phyloP scores from a whole-genome alignment of 2,329 filamentous ascomycete genomes.

The Nemania sp. region DNA sequence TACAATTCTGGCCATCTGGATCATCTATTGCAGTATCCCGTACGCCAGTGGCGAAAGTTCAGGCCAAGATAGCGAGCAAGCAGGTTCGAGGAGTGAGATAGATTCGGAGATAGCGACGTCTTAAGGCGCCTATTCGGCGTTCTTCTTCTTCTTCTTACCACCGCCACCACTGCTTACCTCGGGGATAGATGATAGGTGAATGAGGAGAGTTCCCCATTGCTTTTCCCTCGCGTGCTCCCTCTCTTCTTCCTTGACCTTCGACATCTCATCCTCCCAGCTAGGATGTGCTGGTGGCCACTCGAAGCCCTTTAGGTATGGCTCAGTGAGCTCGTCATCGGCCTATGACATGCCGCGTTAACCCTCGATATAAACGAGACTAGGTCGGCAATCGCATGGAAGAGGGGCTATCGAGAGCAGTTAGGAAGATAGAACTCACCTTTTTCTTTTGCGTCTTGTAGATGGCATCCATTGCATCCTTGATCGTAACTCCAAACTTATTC shows the following conservation, averaged over 20 bases:
- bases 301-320: slow-evolving; percentile 90
- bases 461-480: slow-evolving; percentile 95
- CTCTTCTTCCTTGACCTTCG: slow-evolving; percentile 37
- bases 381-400: not conserved
- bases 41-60: slow-evolving; percentile 53
- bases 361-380: too few relatives aligned
- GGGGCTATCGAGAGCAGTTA: not conserved
- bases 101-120: slow-evolving; percentile 46
- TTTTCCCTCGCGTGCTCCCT: slow-evolving; percentile 75
- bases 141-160: slow-evolving; percentile 78
- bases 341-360: slow-evolving; percentile 53
- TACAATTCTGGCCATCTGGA: slow-evolving; percentile 45
- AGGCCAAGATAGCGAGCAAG: slow-evolving; percentile 47
- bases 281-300: slow-evolving; percentile 74
- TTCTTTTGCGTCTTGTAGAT: slow-evolving; percentile 98
- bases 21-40: slow-evolving; percentile 60
- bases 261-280: slow-evolving; percentile 37
- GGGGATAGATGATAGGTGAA: slow-evolving; percentile 86
- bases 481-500: slow-evolving; percentile 93
- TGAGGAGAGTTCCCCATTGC: slow-evolving; percentile 86
- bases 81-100: slow-evolving; percentile 53
- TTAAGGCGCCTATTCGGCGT: slow-evolving; percentile 59
- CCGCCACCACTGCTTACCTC: slow-evolving; percentile 57
- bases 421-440: slow-evolving; percentile 70
- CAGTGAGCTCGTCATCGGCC: slow-evolving; percentile 91